These are phyloP conservation scores for Coemansia sp. DNA, from an alignment of 192 early-diverging fungal species.

Conservation along the genomic window DNA sequence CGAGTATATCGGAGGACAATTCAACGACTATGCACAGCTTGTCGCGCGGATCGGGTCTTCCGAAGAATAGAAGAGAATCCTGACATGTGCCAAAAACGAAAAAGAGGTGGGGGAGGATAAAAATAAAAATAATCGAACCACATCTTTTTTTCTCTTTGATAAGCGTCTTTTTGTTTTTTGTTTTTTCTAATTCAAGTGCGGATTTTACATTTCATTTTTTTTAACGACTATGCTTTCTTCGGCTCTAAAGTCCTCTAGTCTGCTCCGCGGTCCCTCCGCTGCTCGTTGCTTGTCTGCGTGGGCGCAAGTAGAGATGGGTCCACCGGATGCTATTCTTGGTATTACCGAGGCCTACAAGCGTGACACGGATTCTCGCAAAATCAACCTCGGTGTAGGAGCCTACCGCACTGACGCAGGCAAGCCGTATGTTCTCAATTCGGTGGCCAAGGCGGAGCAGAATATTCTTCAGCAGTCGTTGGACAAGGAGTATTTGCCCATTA, in stretches of 20 bases:
- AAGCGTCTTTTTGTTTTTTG: background rate
- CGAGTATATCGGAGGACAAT: background rate
- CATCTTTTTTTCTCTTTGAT: background rate
- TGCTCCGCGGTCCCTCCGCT: background rate
- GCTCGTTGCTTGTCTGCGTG: slow-evolving; percentile 29
- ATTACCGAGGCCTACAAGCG: slow-evolving; percentile 95
- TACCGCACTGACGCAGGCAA: slow-evolving; percentile 92
- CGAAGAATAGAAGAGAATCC: background rate
- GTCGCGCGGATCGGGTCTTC: background rate
- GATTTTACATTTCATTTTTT: background rate
- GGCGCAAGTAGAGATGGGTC: slow-evolving; percentile 56
- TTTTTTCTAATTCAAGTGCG: background rate
- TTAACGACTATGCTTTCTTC: slow-evolving; percentile 25
- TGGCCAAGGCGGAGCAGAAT: slow-evolving; percentile 85
- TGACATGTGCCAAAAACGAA: background rate
- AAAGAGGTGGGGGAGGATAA: no score
- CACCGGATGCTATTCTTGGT: slow-evolving; percentile 79
- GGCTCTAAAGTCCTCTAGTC: slow-evolving; percentile 13
- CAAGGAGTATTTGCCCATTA: slow-evolving; percentile 98
- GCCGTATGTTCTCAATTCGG: slow-evolving; percentile 88
- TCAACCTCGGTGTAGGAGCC: slow-evolving; percentile 98
- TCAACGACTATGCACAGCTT: background rate
- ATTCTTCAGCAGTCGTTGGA: slow-evolving; percentile 70
- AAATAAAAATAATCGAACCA: background rate
- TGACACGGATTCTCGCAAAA: slow-evolving; percentile 87